Conservation (phyloP, 2,329 filamentous ascomycete species). For the Colletotrichum aenigma region DNA sequence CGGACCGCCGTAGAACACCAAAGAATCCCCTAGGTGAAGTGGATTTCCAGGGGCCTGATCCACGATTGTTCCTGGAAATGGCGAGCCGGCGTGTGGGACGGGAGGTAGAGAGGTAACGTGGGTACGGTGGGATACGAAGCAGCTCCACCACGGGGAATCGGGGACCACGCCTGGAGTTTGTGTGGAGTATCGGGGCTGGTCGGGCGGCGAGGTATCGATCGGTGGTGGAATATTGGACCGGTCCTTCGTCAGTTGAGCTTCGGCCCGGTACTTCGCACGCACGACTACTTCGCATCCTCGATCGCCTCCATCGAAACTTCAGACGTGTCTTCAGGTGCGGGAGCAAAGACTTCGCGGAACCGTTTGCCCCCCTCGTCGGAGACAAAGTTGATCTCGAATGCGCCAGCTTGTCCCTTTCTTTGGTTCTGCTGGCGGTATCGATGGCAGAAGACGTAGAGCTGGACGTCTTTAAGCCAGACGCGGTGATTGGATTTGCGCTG, state of each 20-base stretch:
- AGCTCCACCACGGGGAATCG: background rate
- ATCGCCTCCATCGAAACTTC: background rate
- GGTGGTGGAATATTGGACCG: background rate
- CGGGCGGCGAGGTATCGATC: background rate
- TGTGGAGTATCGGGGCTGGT: background rate
- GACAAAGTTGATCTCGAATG: slow-evolving; percentile 57
- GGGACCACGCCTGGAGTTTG: background rate
- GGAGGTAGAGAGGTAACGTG: background rate
- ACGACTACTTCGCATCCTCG: background rate
- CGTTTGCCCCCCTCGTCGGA: slow-evolving; percentile 42
- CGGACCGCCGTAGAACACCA: background rate
- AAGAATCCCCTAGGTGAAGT: background rate
- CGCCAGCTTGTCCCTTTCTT: slow-evolving; percentile 50
- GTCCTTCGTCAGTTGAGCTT: background rate
- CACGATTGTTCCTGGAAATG: background rate
- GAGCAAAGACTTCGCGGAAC: slow-evolving; percentile 47
- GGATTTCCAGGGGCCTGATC: background rate
- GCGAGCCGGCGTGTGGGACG: background rate
- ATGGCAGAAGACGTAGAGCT: slow-evolving; percentile 64
- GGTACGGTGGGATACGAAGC: background rate
- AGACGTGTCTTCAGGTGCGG: background rate
- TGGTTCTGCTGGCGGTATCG: slow-evolving; percentile 57
- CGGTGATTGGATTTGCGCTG: slow-evolving; percentile 48
- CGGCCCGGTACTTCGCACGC: background rate
- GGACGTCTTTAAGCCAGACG: slow-evolving; percentile 57